phyloP scores from a whole-genome alignment of 805 yeast species.

The Yamadazyma insecticola region DNA sequence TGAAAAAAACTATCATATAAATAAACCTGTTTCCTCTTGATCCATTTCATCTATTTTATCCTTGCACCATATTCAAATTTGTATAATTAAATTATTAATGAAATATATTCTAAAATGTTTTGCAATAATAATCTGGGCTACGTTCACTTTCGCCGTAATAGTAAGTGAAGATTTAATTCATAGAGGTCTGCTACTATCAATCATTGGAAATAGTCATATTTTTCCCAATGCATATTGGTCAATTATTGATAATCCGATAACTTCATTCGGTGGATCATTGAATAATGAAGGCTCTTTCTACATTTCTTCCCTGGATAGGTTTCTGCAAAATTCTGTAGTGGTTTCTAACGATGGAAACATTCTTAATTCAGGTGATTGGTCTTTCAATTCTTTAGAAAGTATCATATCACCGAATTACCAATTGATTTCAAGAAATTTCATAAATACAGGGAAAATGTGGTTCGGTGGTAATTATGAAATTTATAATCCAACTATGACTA shows the following conservation, averaged over 20 bases:
- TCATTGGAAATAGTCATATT: conserved; percentile 2
- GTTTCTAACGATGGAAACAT: conserved; percentile 5
- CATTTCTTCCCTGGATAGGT: conserved; percentile 6
- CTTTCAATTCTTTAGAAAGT: conserved; percentile 18
- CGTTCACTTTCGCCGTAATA: too few relatives aligned
- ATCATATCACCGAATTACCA: conserved; percentile 14
- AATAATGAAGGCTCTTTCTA: conserved; percentile 12
- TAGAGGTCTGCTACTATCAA: conserved; percentile 2
- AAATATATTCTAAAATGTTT: too few relatives aligned
- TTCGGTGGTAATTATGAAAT: conserved; percentile 17
- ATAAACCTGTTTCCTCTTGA: too few relatives aligned
- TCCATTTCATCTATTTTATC: too few relatives aligned
- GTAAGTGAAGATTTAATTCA: conserved; percentile 3
- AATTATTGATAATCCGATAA: conserved; percentile 10
- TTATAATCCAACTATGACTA: conserved; percentile 11
- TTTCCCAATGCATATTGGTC: conserved; percentile 14
- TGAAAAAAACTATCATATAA: too few relatives aligned
- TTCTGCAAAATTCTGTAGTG: conserved; percentile 3
- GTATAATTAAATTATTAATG: too few relatives aligned
- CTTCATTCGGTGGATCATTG: conserved; percentile 11
- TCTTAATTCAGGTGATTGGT: conserved; percentile 16
- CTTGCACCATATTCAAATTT: too few relatives aligned
- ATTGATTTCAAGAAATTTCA: conserved; percentile 13
- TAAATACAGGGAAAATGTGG: conserved; percentile 22
- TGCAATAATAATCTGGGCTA: too few relatives aligned